Conservation (phyloP, 2,329 filamentous ascomycete species). For the Ambrosiella cleistominuta region DNA sequence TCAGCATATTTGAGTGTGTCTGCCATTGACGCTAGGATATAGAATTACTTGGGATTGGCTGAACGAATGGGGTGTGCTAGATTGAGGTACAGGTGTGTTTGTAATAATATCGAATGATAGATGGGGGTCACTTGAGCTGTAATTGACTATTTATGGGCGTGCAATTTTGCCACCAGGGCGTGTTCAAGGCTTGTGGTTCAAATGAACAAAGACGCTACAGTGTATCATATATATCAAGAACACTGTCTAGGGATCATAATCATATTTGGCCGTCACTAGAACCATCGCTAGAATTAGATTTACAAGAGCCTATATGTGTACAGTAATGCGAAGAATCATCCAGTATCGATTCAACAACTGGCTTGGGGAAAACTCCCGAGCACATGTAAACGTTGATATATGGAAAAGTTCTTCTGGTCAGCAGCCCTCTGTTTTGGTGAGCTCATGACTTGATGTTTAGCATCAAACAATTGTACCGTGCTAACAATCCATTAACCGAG, state of each 20-base stretch:
- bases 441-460: background rate
- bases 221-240: background rate
- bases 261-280: no score
- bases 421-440: no score
- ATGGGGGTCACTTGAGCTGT: background rate
- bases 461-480: background rate
- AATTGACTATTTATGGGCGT: background rate
- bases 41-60: background rate
- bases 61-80: background rate
- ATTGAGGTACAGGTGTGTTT: background rate
- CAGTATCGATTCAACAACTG: no score
- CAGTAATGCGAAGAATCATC: no score
- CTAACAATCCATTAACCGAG: background rate
- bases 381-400: background rate
- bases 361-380: no score
- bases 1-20: background rate
- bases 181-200: background rate
- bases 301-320: no score
- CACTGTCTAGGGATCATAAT: background rate
- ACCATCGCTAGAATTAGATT: no score
- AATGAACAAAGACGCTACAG: background rate
- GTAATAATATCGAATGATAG: background rate
- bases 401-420: background rate
- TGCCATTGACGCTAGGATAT: background rate
- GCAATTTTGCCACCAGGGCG: background rate